These are phyloP conservation scores for Neonectria sp. DNA, from an alignment of 2,329 filamentous ascomycete species.

Conservation along the genomic window DNA sequence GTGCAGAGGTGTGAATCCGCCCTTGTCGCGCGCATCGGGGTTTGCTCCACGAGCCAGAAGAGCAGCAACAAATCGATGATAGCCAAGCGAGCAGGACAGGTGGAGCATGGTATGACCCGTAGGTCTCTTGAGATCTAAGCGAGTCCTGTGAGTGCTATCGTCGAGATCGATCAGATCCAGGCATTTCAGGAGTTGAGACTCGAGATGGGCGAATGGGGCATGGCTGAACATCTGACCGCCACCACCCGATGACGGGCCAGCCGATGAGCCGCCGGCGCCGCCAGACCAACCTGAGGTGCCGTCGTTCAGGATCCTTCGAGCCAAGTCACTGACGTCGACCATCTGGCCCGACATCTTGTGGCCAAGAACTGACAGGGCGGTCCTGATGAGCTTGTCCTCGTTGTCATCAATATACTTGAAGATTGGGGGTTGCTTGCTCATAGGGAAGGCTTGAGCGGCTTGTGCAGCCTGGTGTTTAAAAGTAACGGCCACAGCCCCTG, in stretches of 20 bases:
- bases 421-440: constrained; percentile 60
- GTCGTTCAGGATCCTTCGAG: constrained; percentile 71
- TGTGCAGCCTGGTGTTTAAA: constrained; percentile 70
- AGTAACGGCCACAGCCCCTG: constrained; percentile 80
- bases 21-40: constrained; percentile 80
- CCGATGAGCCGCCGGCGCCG: constrained; percentile 51
- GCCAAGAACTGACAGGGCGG: constrained; percentile 75
- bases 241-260: constrained; percentile 59
- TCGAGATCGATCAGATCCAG: constrained; percentile 86
- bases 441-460: constrained; percentile 53
- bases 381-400: constrained; percentile 77
- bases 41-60: constrained; percentile 85
- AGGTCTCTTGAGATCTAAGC: constrained; percentile 74
- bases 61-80: constrained; percentile 82
- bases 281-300: constrained; percentile 62
- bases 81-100: constrained; percentile 81
- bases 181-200: constrained; percentile 78
- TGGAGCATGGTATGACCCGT: constrained; percentile 88
- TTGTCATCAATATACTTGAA: constrained; percentile 85
- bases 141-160: constrained; percentile 77
- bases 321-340: constrained; percentile 74
- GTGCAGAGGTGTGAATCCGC: constrained; percentile 87
- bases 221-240: constrained; percentile 62
- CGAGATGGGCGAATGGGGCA: constrained; percentile 67
- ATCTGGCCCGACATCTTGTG: constrained; percentile 76